phyloP scores from a whole-genome alignment of 2,329 filamentous ascomycete genomes.

The Diaporthe longicolla region DNA sequence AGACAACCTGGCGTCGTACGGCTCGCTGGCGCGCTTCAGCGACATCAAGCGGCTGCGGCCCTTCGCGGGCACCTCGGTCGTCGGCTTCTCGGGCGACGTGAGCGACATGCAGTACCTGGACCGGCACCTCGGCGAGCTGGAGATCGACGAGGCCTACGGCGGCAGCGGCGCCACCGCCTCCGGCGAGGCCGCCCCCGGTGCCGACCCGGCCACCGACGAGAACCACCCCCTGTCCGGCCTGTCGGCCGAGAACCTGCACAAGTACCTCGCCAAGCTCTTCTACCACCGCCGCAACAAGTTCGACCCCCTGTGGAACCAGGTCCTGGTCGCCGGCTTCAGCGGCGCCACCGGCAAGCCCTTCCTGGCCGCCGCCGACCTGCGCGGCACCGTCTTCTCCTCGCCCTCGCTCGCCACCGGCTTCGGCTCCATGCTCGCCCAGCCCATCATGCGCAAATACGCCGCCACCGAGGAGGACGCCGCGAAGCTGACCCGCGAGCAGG shows the following conservation, averaged over 20 bases:
- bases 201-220: conserved; percentile 66
- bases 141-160: conserved; percentile 90
- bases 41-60: conserved; percentile 94
- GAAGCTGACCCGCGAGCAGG: conserved; percentile 81
- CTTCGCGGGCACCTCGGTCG: conserved; percentile 86
- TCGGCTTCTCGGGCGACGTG: conserved; percentile 97
- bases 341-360: conserved; percentile 86
- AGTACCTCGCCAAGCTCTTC: conserved; percentile 94
- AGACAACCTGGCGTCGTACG: conserved; percentile 98
- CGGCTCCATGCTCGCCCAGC: conserved; percentile 92
- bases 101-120: conserved; percentile 99
- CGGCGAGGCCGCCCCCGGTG: conserved; percentile 56
- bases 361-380: conserved; percentile 90
- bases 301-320: conserved; percentile 97
- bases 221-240: conserved; percentile 76
- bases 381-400: conserved; percentile 91
- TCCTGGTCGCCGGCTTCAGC: conserved; percentile 86
- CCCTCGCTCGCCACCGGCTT: conserved; percentile 95
- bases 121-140: conserved; percentile 87
- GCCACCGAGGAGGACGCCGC: conserved; percentile 86
- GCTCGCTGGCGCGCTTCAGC: conserved; percentile 95
- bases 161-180: conserved; percentile 44
- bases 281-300: conserved; percentile 96
- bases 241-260: conserved; percentile 94
- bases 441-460: conserved; percentile 86